These are phyloP conservation scores for Debaryomyces hansenii DNA, from an alignment of 805 yeast genomes.

Conservation along the genomic window DNA sequence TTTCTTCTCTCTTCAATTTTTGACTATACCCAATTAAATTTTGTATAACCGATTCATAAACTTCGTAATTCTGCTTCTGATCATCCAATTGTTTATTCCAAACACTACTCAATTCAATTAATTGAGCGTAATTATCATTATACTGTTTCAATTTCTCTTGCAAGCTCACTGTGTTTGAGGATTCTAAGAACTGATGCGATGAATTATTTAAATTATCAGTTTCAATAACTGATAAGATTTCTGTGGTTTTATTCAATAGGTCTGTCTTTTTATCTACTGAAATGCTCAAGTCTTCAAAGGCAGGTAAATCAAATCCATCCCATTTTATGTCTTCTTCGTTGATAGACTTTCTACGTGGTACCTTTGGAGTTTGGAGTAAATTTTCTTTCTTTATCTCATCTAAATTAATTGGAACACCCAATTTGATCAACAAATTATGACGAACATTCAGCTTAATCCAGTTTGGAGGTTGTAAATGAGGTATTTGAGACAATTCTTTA, in stretches of 20 bases:
- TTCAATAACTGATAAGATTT: conserved; percentile 30
- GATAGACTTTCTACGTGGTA: conserved; percentile 19
- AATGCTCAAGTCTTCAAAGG: conserved; percentile 30
- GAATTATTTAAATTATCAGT: conserved; percentile 35
- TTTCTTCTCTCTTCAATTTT: conserved; percentile 57
- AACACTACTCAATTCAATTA: conserved; percentile 32
- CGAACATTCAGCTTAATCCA: conserved; percentile 72
- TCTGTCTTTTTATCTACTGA: conserved; percentile 24
- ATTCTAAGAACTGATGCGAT: conserved; percentile 23
- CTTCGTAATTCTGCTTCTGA: conserved; percentile 61
- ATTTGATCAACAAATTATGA: conserved; percentile 57
- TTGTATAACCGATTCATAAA: conserved; percentile 86
- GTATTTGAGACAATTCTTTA: conserved; percentile 46
- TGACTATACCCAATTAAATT: conserved; percentile 90
- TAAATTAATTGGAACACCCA: conserved; percentile 73
- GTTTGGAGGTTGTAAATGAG: conserved; percentile 56
- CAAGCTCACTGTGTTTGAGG: conserved; percentile 13
- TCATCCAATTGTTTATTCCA: conserved; percentile 55
- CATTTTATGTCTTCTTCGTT: conserved; percentile 34
- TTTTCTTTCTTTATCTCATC: conserved; percentile 44
- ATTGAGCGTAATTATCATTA: conserved; percentile 21
- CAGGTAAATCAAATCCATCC: conserved; percentile 36
- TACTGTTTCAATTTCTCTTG: conserved; percentile 35
- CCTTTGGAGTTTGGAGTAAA: background rate
- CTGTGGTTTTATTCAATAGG: conserved; percentile 24